Evolutionary conservation across 805 yeast species (phyloP), one percentile per base, ranked within the genome.

Genomic region (Sugiyamaella americana): DNA sequence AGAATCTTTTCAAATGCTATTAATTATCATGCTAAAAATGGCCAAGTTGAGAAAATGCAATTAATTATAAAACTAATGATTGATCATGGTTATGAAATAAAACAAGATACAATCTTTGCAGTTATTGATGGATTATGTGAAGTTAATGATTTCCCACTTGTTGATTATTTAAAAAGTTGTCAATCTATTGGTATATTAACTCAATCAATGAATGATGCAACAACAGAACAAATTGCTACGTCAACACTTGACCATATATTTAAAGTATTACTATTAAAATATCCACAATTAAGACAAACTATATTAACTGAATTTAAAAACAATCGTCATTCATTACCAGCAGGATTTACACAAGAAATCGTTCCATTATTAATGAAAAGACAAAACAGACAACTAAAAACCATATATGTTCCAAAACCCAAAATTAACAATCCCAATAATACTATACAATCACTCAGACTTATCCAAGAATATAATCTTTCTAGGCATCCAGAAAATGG

Each of bases 401-500:
- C 8, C 32, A 13, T 26, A 13, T 26, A 26, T 13, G 32, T 26
- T 13, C 11, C 32, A 8, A 26, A 26, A 26, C 32, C 32, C 8
- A 8, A 8, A 8, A 26, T 8, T 26, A 26, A 26, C 11, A 26
- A 26, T 13, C 32, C 32, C 13, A 26, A 26, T 26, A 26, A 13
- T 26, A 8, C 32, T 8, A 34, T 20, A n/a, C 23, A 43, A n/a
- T 43, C 47, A 16, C 22, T 51, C 32, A 19, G 46, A 16, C 44
- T 21, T 20, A 26, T 47, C 17, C 50, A 50, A 41, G n/a, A 32
- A 5, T 26, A 35, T 16, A 37, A 42, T n/a, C 24, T 26, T 4
- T 32, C 18, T 2, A 42, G 40, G 3, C 37, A 43, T 13, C 37
- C 50, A 17, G 48, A 44, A 10, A 18, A 32, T n/a, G 49, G 52